phyloP scores from a whole-genome alignment of 345 rosid genomes.

The Lumnitzera racemosa region DNA sequence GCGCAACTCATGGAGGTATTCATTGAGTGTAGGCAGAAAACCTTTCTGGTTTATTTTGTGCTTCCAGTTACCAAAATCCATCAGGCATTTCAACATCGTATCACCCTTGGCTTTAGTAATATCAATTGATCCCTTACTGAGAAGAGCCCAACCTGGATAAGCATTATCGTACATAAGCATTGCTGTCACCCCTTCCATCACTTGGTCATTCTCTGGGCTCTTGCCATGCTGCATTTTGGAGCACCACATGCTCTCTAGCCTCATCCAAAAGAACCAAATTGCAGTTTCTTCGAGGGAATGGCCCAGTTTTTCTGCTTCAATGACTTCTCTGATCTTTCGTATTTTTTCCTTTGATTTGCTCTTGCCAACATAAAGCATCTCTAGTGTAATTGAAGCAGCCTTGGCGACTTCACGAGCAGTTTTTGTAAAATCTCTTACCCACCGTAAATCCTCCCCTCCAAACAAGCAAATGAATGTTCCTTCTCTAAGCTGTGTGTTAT shows the following conservation, averaged over 20 bases:
- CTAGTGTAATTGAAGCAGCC: slow-evolving; percentile 27
- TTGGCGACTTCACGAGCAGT: slow-evolving; percentile 18
- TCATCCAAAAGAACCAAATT: slow-evolving; percentile 48
- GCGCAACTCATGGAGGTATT: slow-evolving; percentile 18
- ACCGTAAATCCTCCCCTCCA: slow-evolving; percentile 53
- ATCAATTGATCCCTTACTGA: slow-evolving; percentile 18
- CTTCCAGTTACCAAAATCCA: slow-evolving; percentile 22
- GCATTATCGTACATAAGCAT: slow-evolving; percentile 55
- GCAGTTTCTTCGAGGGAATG: slow-evolving; percentile 18
- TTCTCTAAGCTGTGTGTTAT: slow-evolving; percentile 19
- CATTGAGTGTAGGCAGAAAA: slow-evolving; percentile 32
- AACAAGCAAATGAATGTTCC: slow-evolving; percentile 38
- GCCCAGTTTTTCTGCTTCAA: slow-evolving; percentile 22
- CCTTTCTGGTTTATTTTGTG: slow-evolving; percentile 7
- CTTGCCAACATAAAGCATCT: slow-evolving; percentile 47
- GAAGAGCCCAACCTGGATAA: slow-evolving; percentile 57
- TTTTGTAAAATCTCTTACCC: slow-evolving; percentile 40
- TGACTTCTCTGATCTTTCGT: slow-evolving; percentile 14
- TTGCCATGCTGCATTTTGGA: slow-evolving; percentile 32
- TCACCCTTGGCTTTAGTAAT: slow-evolving; percentile 37
- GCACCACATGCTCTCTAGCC: slow-evolving; percentile 74
- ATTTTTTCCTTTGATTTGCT: slow-evolving; percentile 32
- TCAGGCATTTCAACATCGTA: slow-evolving; percentile 13
- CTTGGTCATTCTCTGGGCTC: slow-evolving; percentile 30
- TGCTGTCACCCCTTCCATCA: slow-evolving; percentile 41